Evolutionary conservation across 2,329 filamentous ascomycete species (phyloP).

Genomic region (Penicillium sp.): DNA sequence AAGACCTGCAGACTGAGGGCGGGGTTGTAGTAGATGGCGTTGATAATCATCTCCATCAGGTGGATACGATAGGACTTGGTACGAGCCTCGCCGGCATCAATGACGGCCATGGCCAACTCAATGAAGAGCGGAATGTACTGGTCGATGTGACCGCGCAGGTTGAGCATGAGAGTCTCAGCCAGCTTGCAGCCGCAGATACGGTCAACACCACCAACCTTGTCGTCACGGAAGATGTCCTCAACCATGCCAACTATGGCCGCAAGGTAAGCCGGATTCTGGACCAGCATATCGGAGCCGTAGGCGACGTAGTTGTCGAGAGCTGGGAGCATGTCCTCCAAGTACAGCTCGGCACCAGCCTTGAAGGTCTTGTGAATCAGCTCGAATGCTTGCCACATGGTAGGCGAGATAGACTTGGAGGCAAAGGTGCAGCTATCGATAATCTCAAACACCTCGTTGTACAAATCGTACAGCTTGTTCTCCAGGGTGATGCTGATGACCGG

Average conservation of each 20-base stretch:
- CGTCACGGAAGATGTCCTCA: slow-evolving; percentile 87
- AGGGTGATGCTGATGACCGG: slow-evolving; percentile 94
- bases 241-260: slow-evolving; percentile 93
- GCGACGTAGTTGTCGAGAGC: slow-evolving; percentile 97
- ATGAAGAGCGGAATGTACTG: slow-evolving; percentile 88
- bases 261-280: slow-evolving; percentile 82
- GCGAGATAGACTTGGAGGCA: slow-evolving; percentile 90
- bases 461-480: slow-evolving; percentile 95
- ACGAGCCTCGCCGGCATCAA: slow-evolving; percentile 72
- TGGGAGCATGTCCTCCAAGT: slow-evolving; percentile 97
- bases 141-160: slow-evolving; percentile 84
- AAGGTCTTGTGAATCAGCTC: slow-evolving; percentile 96
- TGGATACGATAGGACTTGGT: slow-evolving; percentile 95
- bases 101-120: slow-evolving; percentile 80
- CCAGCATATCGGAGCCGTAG: slow-evolving; percentile 78
- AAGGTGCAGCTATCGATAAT: slow-evolving; percentile 99
- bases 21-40: slow-evolving; percentile 96
- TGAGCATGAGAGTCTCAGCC: slow-evolving; percentile 95
- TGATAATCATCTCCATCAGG: slow-evolving; percentile 98
- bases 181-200: slow-evolving; percentile 97
- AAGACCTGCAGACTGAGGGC: slow-evolving; percentile 79
- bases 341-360: slow-evolving; percentile 94
- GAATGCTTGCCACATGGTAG: slow-evolving; percentile 98
- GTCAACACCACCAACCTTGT: slow-evolving; percentile 90
- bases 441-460: slow-evolving; percentile 98